Conservation (phyloP, 2,329 filamentous ascomycete species). For the Fusarium abutilonis region DNA sequence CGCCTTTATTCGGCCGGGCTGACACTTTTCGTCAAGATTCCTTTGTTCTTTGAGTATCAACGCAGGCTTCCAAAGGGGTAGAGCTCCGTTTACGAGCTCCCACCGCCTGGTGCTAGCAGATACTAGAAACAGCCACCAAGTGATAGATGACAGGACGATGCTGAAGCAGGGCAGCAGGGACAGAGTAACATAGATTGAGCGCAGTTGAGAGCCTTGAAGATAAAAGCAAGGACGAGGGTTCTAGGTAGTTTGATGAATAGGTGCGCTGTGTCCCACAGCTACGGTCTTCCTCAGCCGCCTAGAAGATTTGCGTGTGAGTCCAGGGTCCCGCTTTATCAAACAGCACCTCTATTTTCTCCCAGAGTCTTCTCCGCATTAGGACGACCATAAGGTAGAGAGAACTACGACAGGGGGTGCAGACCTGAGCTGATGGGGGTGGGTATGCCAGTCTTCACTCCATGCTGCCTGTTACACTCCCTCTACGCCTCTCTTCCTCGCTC, state of each 20-base stretch:
- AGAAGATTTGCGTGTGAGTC: constrained; percentile 31
- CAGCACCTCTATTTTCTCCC: constrained; percentile 33
- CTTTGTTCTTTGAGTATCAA: constrained; percentile 40
- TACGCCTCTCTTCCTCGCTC: constrained; percentile 22
- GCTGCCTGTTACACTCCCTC: constrained; percentile 42
- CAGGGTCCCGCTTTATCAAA: constrained; percentile 42
- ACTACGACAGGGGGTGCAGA: constrained; percentile 36
- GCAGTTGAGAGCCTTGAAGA: constrained; percentile 27
- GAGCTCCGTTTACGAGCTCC: constrained; percentile 37
- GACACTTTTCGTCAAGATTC: constrained; percentile 24
- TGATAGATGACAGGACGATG: constrained; percentile 44
- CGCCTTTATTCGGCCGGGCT: constrained; percentile 27
- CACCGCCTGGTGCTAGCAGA: constrained; percentile 41
- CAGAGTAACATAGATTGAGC: constrained; percentile 14
- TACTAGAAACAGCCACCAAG: constrained; percentile 43
- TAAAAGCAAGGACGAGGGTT: constrained; percentile 28
- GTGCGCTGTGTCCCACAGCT: constrained; percentile 38
- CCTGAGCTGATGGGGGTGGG: constrained; percentile 32
- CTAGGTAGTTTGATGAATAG: constrained; percentile 34
- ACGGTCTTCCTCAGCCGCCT: constrained; percentile 33
- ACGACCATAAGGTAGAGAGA: constrained; percentile 32
- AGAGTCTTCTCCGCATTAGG: constrained; percentile 38
- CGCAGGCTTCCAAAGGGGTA: constrained; percentile 30
- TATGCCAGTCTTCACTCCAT: constrained; percentile 31
- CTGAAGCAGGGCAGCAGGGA: constrained; percentile 16